phyloP scores from a whole-genome alignment of 129 eudicot species.

The Pseudognaphalium luteoalbum region DNA sequence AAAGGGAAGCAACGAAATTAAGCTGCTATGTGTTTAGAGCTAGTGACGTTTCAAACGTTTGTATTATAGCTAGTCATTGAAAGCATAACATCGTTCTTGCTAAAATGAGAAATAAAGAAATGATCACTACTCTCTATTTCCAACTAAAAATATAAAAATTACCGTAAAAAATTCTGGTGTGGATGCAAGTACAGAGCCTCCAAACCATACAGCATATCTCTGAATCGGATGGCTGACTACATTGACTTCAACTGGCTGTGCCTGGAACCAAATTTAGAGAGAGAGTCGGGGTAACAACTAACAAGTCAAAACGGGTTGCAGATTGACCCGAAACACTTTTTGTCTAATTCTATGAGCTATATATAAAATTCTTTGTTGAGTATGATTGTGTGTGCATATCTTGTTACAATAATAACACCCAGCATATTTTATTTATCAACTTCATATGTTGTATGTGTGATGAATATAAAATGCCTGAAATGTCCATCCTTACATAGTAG shows the following conservation, averaged over 20 bases:
- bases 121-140: background rate
- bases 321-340: background rate
- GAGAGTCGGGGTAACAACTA: background rate
- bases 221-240: constrained; percentile 99
- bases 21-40: background rate
- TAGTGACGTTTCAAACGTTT: background rate
- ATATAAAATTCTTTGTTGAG: background rate
- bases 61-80: no score
- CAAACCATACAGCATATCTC: constrained; percentile 98
- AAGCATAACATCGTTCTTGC: background rate
- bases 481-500: background rate
- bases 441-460: background rate
- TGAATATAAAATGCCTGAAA: background rate
- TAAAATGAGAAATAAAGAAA: background rate
- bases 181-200: constrained; percentile 97
- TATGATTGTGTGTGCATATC: background rate
- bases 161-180: constrained; percentile 98
- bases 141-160: constrained; percentile 9
- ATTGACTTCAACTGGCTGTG: constrained; percentile 98
- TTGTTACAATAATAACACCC: background rate
- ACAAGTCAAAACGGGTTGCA: background rate
- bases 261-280: constrained; percentile 36
- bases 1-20: background rate
- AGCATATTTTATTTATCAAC: background rate
- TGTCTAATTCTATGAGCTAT: background rate